These are phyloP conservation scores for Ceratobasidium sp. DNA, from an alignment of 1,284 basidiomycete genomes.

Conservation along the genomic window DNA sequence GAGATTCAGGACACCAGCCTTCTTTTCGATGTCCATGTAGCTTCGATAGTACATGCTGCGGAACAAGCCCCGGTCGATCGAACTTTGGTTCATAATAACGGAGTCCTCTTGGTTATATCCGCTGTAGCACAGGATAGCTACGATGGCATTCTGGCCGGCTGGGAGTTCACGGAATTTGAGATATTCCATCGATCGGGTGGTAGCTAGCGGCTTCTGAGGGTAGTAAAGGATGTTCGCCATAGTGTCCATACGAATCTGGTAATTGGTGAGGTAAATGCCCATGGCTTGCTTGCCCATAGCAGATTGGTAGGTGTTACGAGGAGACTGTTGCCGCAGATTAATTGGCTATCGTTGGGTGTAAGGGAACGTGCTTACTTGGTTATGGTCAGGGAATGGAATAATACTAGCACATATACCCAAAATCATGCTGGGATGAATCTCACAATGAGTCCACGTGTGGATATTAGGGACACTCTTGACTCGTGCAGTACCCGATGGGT, in stretches of 20 bases:
- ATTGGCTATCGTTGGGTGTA: neutral
- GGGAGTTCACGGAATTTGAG: slow-evolving; percentile 97
- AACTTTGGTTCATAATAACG: slow-evolving; percentile 99
- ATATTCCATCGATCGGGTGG: slow-evolving; percentile 98
- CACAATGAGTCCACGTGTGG: slow-evolving; percentile 98
- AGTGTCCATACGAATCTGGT: slow-evolving; percentile 97
- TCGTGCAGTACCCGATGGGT: slow-evolving; percentile 76
- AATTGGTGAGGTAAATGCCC: slow-evolving; percentile 98
- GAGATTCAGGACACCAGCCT: slow-evolving; percentile 87
- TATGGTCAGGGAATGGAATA: slow-evolving; percentile 99
- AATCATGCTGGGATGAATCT: slow-evolving; percentile 99
- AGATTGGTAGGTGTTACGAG: slow-evolving; percentile 98
- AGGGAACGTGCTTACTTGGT: slow-evolving; percentile 74
- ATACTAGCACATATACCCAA: slow-evolving; percentile 98
- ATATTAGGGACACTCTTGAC: slow-evolving; percentile 82
- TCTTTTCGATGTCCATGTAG: slow-evolving; percentile 98
- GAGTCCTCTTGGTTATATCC: slow-evolving; percentile 99
- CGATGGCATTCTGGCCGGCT: slow-evolving; percentile 97
- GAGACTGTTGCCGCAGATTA: slow-evolving; percentile 66
- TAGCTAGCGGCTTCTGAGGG: slow-evolving; percentile 98
- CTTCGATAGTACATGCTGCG: slow-evolving; percentile 98
- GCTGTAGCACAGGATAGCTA: slow-evolving; percentile 98
- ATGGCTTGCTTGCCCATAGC: slow-evolving; percentile 99
- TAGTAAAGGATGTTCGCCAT: slow-evolving; percentile 99
- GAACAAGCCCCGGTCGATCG: slow-evolving; percentile 97